Evolutionary conservation across 768 basidiomycete genomes (phyloP), one percentile per base, ranked within the genome.

Genomic region (Heimioporus sp.): DNA sequence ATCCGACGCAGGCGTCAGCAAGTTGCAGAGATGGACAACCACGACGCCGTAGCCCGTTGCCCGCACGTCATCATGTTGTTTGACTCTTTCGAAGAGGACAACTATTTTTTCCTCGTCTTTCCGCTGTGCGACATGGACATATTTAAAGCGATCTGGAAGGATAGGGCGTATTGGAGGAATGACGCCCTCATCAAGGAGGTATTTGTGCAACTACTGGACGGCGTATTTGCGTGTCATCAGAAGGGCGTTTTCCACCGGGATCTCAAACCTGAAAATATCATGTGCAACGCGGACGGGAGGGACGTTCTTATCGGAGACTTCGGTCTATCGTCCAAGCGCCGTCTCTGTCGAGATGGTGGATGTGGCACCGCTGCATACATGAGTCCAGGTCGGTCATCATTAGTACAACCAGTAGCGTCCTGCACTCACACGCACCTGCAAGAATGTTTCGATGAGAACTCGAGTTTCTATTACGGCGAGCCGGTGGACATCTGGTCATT

Each of bases 221-320:
- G 87, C 1, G 81, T 94, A 46, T 75, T 83, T 45, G 78, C 86
- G 59, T 90, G 87, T 62, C 91, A 94, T 62, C 67, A 73, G 32
- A 73, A 76, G 28, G 80, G 82, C 12, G 80, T 95, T 53, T 92
- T 77, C 65, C 92, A 94, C 69, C 85, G 91, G 20, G 91, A 93
- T 62, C 79, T 94, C 63, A 93, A 94, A 66, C 91, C 91, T 2
- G 92, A 92, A 64, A 92, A 86, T 66, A 76, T 92, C 38, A 74
- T 93, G 46, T 85, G 82, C 65, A 77, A 71, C 53, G 65, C 65
- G 60, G 80, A 70, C 46, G 85, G 85, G 15, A 67, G 64, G 30
- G 62, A 73, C 48, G 75, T 92, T 38, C 75, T 76, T 49, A 73
- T 93, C 38, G 81, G 85, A 17, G 91, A 93, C 69, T 93, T 93